Conservation (phyloP, 805 yeast species). For the Saccharomycopsis schoenii region DNA sequence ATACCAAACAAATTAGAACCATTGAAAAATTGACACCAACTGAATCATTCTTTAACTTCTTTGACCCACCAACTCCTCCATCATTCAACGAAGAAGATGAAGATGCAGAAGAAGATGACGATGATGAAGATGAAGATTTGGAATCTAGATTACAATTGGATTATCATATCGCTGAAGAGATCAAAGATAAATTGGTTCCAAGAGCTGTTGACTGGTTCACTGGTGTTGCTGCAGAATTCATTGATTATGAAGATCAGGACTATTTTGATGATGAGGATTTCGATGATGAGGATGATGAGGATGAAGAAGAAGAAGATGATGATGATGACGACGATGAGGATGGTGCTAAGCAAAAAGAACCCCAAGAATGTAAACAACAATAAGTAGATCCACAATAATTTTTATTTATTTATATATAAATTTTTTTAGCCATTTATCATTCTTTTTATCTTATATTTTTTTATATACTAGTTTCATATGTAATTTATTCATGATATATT, state of each 20-base stretch:
- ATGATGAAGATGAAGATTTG: constrained; percentile 61
- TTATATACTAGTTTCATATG: not conserved
- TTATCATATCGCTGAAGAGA: constrained; percentile 91
- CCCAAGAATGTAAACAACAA: constrained; percentile 68
- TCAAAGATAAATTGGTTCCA: constrained; percentile 91
- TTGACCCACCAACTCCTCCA: constrained; percentile 84
- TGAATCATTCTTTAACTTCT: constrained; percentile 92
- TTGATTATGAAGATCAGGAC: constrained; percentile 25
- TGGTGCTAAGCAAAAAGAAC: constrained; percentile 39
- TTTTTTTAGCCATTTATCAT: not conserved
- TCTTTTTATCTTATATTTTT: not conserved
- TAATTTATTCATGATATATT: not conserved
- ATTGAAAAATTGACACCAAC: constrained; percentile 91
- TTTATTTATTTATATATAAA: not conserved
- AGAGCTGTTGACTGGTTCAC: constrained; percentile 98
- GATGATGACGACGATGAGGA: constrained; percentile 41
- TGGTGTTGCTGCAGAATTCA: constrained; percentile 82
- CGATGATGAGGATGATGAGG: constrained; percentile 49
- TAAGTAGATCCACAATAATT: not conserved
- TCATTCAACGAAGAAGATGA: constrained; percentile 36
- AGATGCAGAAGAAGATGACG: constrained; percentile 57
- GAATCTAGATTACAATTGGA: constrained; percentile 84
- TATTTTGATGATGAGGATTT: constrained; percentile 53
- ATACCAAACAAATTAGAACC: constrained; percentile 92
- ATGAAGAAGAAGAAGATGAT: constrained; percentile 56